Evolutionary conservation across 2,329 filamentous ascomycete genomes (phyloP), one percentile per base, ranked within the genome.

Genomic region (Colletotrichum tropicale): DNA sequence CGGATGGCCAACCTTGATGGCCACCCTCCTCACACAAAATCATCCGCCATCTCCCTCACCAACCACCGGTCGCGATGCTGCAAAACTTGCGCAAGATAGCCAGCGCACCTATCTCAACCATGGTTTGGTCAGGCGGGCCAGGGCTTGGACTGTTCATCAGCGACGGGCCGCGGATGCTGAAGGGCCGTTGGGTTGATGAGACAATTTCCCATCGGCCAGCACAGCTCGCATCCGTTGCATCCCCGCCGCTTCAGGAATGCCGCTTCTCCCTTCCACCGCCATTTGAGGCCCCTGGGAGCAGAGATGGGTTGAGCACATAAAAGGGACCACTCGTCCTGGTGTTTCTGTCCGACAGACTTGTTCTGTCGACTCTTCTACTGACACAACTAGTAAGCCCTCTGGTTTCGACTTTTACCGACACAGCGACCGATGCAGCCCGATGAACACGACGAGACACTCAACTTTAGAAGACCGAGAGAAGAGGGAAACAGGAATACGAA

Each of bases 1-100:
- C 67, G 66, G 76, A 76, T 77, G 74, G 76, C 48, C 74, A 76
- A 77, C 76, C 76, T 61, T 76, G 74, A 77, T 77, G 76, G 76
- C 56, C 60, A n/a, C 10, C 43, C 58, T 24, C 18, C 66, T 28
- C 36, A 38, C 66, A 48, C 48, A 55, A 61, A 66, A 70, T 58
- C 24, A 43, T 66, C 61, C 61, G 56, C 28, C 75, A 55, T 30
- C 34, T 34, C 58, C 55, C 24, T 43, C 73, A 3, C 70, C 73
- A 73, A 73, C 69, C 73, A 65, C 38, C 13, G 64, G 32, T 24
- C 43, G 28, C 64, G 43, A 68, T 75, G 43, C 32, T 28, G 43
- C 15, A 62, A 24, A 21, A 13, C 13, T 4, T 32, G 43, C 28
- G 48, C 70, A 48, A 66, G 58, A 66, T 66, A 43, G 52, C 68